Conservation (phyloP, 1,284 basidiomycete species). For the Blastosporella zonata region DNA sequence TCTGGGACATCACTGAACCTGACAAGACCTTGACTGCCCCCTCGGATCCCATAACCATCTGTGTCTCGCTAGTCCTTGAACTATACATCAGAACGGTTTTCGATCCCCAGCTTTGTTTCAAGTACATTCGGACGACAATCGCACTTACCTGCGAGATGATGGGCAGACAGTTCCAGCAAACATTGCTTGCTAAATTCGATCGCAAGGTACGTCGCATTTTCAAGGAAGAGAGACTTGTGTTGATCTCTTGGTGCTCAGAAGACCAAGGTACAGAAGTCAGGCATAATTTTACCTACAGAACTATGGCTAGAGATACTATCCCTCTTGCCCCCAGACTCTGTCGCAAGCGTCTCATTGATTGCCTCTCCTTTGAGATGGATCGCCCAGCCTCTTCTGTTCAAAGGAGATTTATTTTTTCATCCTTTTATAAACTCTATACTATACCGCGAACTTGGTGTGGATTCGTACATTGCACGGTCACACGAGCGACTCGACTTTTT, state of each 20-base stretch:
- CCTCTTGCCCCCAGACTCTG: not conserved
- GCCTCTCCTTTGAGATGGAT: conserved; percentile 10
- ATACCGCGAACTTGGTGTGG: conserved; percentile 11
- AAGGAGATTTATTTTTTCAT: conserved; percentile 5
- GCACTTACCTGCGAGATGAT: too few relatives aligned
- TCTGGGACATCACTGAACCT: too few relatives aligned
- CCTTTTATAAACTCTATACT: conserved; percentile 13
- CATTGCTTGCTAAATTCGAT: not conserved
- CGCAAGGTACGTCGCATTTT: not conserved
- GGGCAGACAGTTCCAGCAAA: conserved; percentile 1
- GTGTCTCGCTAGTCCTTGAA: too few relatives aligned
- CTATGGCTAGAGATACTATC: conserved; percentile 13
- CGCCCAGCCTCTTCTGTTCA: conserved; percentile 14
- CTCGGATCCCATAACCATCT: too few relatives aligned
- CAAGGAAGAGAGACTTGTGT: not conserved
- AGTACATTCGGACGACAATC: too few relatives aligned
- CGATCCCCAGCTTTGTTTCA: too few relatives aligned
- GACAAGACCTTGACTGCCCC: too few relatives aligned
- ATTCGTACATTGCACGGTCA: conserved; percentile 10
- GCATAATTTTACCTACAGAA: conserved; percentile 13
- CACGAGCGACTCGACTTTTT: conserved; percentile 13
- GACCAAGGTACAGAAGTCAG: not conserved
- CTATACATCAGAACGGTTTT: too few relatives aligned
- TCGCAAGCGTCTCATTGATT: conserved; percentile 11
- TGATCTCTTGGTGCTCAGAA: not conserved